A percentile compares a stretch with the other conserved stretches of the same genome.
phyloP scores from a whole-genome alignment of 139 green algal genomes.

The Gonium pectorale region DNA sequence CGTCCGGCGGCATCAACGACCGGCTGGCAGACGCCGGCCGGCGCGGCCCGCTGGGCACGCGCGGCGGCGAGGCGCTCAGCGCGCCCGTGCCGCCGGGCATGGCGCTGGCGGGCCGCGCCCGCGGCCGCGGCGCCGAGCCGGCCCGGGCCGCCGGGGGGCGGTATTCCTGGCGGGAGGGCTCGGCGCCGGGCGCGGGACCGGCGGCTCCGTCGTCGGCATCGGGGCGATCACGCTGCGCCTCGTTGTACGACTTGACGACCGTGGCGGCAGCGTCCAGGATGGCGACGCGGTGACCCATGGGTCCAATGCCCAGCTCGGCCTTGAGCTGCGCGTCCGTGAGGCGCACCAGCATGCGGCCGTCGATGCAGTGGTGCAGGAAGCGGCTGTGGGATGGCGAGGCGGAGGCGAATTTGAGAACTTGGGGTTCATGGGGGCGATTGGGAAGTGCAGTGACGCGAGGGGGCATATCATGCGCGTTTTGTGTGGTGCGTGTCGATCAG shows the following conservation, averaged over 20 bases:
- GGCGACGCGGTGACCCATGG: slow-evolving; percentile 69
- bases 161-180: background rate
- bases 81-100: background rate
- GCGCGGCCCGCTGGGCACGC: background rate
- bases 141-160: no score
- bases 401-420: background rate
- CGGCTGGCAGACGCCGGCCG: slow-evolving; percentile 41
- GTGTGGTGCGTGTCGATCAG: no score
- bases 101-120: slow-evolving; percentile 10
- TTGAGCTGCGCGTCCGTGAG: slow-evolving; percentile 72
- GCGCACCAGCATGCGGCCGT: slow-evolving; percentile 69
- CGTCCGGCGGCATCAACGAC: slow-evolving; percentile 46
- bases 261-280: slow-evolving; percentile 59
- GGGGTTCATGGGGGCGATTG: no score
- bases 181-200: background rate
- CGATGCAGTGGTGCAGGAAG: slow-evolving; percentile 78
- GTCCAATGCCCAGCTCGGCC: slow-evolving; percentile 74
- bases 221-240: background rate
- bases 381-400: background rate
- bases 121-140: background rate
- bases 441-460: background rate
- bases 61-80: slow-evolving; percentile 2
- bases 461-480: background rate
- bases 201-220: background rate
- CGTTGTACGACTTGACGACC: slow-evolving; percentile 30